Conservation (phyloP, 1,284 basidiomycete genomes). For the Trichosporon coremiiforme region DNA sequence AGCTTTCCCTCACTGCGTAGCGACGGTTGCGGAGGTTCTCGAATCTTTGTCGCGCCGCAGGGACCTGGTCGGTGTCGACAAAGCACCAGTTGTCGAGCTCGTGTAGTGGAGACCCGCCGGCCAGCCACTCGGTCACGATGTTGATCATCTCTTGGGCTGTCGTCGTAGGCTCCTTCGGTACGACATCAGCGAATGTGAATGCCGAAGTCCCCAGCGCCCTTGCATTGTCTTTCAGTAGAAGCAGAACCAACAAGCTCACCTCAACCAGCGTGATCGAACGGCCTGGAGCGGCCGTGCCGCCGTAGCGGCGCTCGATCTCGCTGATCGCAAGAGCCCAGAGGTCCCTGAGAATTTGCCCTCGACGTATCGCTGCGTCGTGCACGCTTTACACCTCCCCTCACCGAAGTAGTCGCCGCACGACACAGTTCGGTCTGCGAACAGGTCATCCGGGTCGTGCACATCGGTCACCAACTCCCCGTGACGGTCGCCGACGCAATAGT, state of each 20-base stretch:
- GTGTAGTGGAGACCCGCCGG: neutral
- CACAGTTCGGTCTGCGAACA: neutral
- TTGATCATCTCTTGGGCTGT: neutral
- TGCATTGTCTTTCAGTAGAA: neutral
- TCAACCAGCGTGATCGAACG: neutral
- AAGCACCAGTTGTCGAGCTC: neutral
- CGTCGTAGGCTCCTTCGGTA: neutral
- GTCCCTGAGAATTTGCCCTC: neutral
- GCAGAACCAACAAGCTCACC: neutral
- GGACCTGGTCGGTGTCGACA: neutral
- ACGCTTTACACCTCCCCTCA: neutral
- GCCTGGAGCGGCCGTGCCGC: neutral
- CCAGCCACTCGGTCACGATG: neutral
- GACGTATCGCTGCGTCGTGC: neutral
- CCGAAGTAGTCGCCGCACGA: neutral
- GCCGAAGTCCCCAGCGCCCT: neutral
- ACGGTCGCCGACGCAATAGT: neutral
- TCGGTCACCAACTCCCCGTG: neutral
- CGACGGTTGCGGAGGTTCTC: neutral
- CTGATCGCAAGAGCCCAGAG: neutral
- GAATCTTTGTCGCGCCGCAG: neutral
- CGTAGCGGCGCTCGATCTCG: neutral
- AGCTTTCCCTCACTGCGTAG: neutral
- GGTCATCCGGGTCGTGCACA: neutral
- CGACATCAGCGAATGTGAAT: neutral